Evolutionary conservation across 192 early-diverging fungal species (phyloP).

Genomic region (Phlyctochytrium planicorne): DNA sequence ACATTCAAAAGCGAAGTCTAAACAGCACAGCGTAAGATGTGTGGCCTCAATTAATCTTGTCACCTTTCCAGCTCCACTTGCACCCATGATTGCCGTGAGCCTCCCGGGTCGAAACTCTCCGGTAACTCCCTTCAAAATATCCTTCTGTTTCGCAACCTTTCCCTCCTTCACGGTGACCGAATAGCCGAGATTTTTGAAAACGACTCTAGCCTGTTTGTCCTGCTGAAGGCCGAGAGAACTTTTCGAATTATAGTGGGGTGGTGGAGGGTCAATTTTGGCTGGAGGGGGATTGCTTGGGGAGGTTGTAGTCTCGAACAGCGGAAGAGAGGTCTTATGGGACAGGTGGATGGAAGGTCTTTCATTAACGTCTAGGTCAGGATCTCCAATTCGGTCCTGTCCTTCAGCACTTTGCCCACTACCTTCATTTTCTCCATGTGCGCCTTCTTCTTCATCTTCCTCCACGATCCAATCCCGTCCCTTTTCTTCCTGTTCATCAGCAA

Average conservation of each 20-base stretch:
- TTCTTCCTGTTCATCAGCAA: too few relatives aligned
- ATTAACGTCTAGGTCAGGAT: background rate
- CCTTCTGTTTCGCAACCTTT: background rate
- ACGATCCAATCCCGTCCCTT: too few relatives aligned
- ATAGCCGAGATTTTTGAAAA: background rate
- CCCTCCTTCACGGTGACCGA: background rate
- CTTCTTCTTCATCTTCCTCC: constrained; percentile 13
- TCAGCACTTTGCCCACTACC: background rate
- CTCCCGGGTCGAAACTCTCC: constrained; percentile 57
- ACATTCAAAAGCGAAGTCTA: constrained; percentile 25
- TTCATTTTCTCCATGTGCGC: background rate
- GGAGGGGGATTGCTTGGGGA: background rate
- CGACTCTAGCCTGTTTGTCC: background rate
- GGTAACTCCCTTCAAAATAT: constrained; percentile 14
- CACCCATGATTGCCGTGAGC: constrained; percentile 81
- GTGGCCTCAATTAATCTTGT: background rate
- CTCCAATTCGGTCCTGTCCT: too few relatives aligned
- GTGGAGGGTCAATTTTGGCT: background rate
- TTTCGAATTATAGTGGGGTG: background rate
- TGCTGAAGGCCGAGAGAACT: too few relatives aligned
- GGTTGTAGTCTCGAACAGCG: too few relatives aligned
- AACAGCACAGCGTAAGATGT: background rate
- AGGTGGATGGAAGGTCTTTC: too few relatives aligned
- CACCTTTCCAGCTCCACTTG: constrained; percentile 74
- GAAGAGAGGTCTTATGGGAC: too few relatives aligned